Evolutionary conservation across 768 basidiomycete genomes (phyloP), one percentile per base, ranked within the genome.

Genomic region (Tulasnella sp.): DNA sequence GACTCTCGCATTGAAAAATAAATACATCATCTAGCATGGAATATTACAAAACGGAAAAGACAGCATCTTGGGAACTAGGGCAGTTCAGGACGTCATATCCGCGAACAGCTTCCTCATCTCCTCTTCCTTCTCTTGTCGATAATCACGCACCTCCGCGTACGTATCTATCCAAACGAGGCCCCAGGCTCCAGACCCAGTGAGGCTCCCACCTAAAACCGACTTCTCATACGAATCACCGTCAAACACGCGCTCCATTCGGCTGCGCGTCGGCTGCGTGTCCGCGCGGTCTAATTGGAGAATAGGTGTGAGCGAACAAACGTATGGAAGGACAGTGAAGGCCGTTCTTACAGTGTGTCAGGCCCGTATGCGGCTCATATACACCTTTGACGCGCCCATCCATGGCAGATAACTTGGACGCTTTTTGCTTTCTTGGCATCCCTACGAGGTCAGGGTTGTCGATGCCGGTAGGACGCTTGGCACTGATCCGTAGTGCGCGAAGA

Each of bases 321-420:
- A 63, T 19, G 10, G 52, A n/a, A n/a, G n/a, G 30, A 25, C 60
- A 55, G 62, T 15, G 8, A 74, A n/a, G n/a, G n/a, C n/a, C n/a
- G n/a, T n/a, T n/a, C 83, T 66, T 67, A 90, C 89, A 87, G 65
- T 84, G 79, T 4, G 90, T 77, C 30, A 83, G 68, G 41, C 83
- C 82, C 0, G 83, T 78, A 67, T 94, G 90, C 7, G 89, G 82
- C 64, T 94, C 92, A 65, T 92, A 93, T 21, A 83, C 74, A 1
- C 88, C 90, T 43, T 82, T 64, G 1, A 84, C 82, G 46, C 77
- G 73, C 4, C 63, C 63, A 8, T 59, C 66, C 2, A 69, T 64
- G 30, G 61, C 63, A 51, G 57, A 64, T 67, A 67, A 64, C 66
- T 63, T 66, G 62, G 67, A 68, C 54, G 60, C 63, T 59, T 62